Base-by-base conservation (phyloP, 1,284 basidiomycete species). In the Ceratobasidium sp. region DNA sequence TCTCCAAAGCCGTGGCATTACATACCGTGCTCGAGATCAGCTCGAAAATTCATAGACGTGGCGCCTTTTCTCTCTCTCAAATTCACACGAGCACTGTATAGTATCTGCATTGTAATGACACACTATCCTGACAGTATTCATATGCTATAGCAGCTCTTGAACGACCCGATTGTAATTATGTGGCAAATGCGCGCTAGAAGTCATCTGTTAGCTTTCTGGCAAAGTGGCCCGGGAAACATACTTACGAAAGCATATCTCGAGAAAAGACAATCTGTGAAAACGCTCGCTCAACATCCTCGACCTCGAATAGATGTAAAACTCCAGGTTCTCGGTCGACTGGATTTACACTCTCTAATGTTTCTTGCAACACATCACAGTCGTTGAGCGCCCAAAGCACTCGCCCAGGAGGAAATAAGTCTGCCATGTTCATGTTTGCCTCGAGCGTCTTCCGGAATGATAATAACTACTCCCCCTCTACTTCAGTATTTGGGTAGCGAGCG, bases 231-330 rank as follows among this genome's bases (percentile, higher is more conserved):
- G 8, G 18, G 8, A 39, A 26, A 23, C 26, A 34, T 21, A 59
- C 67, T 53, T 74, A 88, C 89, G 87, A 89, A 72, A 94, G 82
- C 92, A 94, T 93, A 77, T 91, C 90, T 77, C 85, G 84, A 30
- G 91, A 87, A 79, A 94, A 93, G 9, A 93, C 85, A 70, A 94
- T 88, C 80, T 94, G 92, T 23, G 85, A 86, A 78, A 93, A 94
- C 48, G 92, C 89, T 75, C 86, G 84, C 79, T 91, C 88, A 10
- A 88, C 88, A 74, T 92, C 87, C 41, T 88, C 78, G 12, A 93
- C 90, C 77, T 92, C 90, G 75, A 92, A 93, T 34, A 92, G 78
- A 18, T 74, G 60, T 50, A 76, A 46, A 64, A 53, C 26, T n/a
- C 61, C 58, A 70, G 55, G 30, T 50, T 58, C n/a, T 62, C 45